Conservation (phyloP, 345 rosid genomes). For the Camelina hispida region DNA sequence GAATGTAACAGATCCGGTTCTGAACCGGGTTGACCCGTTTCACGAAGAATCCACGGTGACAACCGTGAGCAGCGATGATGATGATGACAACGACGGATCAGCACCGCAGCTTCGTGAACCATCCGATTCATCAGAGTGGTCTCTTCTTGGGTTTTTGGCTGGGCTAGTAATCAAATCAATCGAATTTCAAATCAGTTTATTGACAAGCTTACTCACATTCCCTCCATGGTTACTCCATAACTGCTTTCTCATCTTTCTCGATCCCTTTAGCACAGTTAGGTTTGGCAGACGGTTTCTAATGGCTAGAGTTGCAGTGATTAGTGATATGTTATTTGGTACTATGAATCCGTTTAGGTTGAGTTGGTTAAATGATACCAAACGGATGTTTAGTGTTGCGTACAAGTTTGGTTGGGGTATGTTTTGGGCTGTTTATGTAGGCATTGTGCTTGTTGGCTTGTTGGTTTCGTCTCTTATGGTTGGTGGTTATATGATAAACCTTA, state of each 20-base stretch:
- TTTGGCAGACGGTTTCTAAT: conserved; percentile 45
- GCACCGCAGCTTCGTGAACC: conserved; percentile 40
- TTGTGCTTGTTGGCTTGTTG: conserved; percentile 61
- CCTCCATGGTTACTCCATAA: conserved; percentile 54
- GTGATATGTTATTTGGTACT: conserved; percentile 42
- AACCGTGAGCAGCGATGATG: conserved; percentile 27
- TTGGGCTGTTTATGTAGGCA: conserved; percentile 70
- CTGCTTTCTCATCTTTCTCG: conserved; percentile 50
- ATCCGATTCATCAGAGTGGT: conserved; percentile 36
- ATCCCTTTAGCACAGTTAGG: conserved; percentile 64
- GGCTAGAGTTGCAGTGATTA: conserved; percentile 34
- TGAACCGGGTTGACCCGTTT: conserved; percentile 35
- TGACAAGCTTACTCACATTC: conserved; percentile 51
- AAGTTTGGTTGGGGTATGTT: conserved; percentile 71
- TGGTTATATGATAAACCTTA: conserved; percentile 59
- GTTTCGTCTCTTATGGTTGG: conserved; percentile 56
- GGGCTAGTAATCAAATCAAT: conserved; percentile 68
- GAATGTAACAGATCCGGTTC: conserved; percentile 34
- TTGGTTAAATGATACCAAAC: conserved; percentile 57
- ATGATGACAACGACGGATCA: no score
- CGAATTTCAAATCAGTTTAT: conserved; percentile 61
- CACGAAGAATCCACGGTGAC: conserved; percentile 44
- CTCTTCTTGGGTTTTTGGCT: conserved; percentile 51
- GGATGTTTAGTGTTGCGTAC: conserved; percentile 47
- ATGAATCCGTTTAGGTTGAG: conserved; percentile 44